Evolutionary conservation across 2,329 filamentous ascomycete genomes (phyloP).

Genomic region (Didymella arachidicola): DNA sequence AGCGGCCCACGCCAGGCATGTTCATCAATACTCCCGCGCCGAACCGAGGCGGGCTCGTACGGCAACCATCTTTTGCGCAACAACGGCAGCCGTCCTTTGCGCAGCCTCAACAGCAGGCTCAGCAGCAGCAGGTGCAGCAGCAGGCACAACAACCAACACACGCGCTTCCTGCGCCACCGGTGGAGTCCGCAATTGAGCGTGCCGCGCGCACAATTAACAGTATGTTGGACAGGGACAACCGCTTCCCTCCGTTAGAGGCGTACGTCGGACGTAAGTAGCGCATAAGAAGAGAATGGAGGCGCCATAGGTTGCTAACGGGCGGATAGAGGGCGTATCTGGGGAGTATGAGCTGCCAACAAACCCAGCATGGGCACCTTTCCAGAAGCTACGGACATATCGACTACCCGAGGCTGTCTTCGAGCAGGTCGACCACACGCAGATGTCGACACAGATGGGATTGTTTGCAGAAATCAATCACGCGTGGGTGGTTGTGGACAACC

Average conservation of each 20-base stretch:
- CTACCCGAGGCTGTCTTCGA: conserved; percentile 93
- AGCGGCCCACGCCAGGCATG: conserved; percentile 76
- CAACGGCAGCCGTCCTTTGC: conserved; percentile 36
- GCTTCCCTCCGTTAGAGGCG: conserved; percentile 86
- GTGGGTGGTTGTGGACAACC: conserved; percentile 95
- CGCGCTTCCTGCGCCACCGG: conserved; percentile 33
- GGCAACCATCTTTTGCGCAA: conserved; percentile 33
- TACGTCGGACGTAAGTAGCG: conserved; percentile 80
- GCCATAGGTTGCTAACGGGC: conserved; percentile 38
- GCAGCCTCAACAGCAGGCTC: conserved; percentile 31
- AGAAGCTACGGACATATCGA: conserved; percentile 83
- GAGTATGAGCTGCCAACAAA: conserved; percentile 82
- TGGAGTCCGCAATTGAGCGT: conserved; percentile 72
- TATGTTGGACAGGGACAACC: conserved; percentile 76
- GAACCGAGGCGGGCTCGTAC: conserved; percentile 40
- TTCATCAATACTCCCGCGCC: conserved; percentile 77
- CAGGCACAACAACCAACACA: conserved; percentile 32
- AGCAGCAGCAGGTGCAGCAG: conserved; percentile 29
- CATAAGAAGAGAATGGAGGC: neutral
- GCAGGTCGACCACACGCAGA: conserved; percentile 86
- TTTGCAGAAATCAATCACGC: conserved; percentile 95
- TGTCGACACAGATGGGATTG: conserved; percentile 91
- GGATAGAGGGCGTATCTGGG: conserved; percentile 82
- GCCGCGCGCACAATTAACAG: conserved; percentile 85
- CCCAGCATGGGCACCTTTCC: conserved; percentile 84